Evolutionary conservation across 2,329 filamentous ascomycete genomes (phyloP).

Genomic region (Magnaporthiopsis poae): DNA sequence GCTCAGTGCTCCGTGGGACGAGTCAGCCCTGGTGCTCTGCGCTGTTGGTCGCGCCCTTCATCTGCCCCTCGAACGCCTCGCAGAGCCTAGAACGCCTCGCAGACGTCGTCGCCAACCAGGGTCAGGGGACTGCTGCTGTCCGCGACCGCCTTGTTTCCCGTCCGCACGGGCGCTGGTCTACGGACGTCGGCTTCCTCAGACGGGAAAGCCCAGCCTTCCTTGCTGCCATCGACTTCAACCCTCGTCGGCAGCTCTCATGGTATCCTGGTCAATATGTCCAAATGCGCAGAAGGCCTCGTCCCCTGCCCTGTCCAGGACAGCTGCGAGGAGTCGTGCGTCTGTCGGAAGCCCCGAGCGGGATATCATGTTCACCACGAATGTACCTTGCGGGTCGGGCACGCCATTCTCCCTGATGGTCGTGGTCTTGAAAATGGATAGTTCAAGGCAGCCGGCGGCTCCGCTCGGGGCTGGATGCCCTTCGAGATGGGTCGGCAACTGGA

Average conservation of each 20-base stretch:
- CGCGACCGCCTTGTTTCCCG: conserved; percentile 55
- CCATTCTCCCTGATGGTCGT: conserved; percentile 46
- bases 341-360: conserved; percentile 22
- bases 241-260: conserved; percentile 41
- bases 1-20: conserved; percentile 44
- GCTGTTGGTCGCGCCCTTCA: conserved; percentile 51
- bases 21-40: conserved; percentile 50
- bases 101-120: conserved; percentile 51
- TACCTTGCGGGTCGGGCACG: conserved; percentile 31
- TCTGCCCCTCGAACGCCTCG: conserved; percentile 52
- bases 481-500: conserved; percentile 53
- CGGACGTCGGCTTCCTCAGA: conserved; percentile 49
- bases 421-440: conserved; percentile 54
- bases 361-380: neutral
- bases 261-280: conserved; percentile 58
- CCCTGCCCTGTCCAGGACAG: conserved; percentile 42
- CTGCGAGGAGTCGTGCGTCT: conserved; percentile 51
- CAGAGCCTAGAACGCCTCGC: conserved; percentile 56
- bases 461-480: neutral
- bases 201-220: conserved; percentile 51
- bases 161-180: conserved; percentile 33
- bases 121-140: conserved; percentile 64
- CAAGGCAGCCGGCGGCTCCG: conserved; percentile 49
- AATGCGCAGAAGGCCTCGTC: conserved; percentile 60
- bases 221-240: conserved; percentile 39